phyloP scores from a whole-genome alignment of 768 basidiomycete species.

The Tubosaeta sp. region DNA sequence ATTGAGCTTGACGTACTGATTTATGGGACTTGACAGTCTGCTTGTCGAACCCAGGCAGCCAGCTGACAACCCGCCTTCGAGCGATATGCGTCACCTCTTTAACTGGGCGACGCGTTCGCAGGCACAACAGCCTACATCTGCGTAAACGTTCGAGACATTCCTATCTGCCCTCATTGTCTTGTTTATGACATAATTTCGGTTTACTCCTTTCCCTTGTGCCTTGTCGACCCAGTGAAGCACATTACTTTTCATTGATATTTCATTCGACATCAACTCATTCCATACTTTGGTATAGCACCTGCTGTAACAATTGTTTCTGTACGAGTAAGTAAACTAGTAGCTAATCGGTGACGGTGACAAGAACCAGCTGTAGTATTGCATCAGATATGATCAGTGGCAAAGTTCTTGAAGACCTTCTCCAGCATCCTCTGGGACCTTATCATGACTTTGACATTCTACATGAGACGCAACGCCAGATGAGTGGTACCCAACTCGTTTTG shows the following conservation, averaged over 20 bases:
- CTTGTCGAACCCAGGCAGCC: conserved; percentile 81
- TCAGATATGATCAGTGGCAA: conserved; percentile 16
- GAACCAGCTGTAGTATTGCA: neutral
- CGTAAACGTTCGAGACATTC: conserved; percentile 23
- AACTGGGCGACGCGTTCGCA: conserved; percentile 69
- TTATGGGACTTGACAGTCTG: conserved; percentile 41
- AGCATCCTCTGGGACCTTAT: conserved; percentile 29
- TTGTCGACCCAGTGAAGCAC: conserved; percentile 16
- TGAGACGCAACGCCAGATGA: conserved; percentile 15
- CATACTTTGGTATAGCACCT: conserved; percentile 27
- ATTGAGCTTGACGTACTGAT: neutral
- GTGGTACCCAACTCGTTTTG: conserved; percentile 15
- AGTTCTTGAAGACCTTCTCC: conserved; percentile 22
- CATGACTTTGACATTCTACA: conserved; percentile 23
- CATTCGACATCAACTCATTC: conserved; percentile 24
- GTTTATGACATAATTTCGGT: conserved; percentile 29
- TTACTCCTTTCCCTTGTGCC: conserved; percentile 13
- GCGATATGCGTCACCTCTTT: conserved; percentile 77
- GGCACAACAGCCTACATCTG: conserved; percentile 35
- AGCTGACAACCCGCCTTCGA: conserved; percentile 58
- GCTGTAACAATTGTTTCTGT: conserved; percentile 26
- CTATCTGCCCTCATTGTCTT: conserved; percentile 16
- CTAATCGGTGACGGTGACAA: conserved; percentile 7
- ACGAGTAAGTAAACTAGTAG: conserved; percentile 21
- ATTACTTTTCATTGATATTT: conserved; percentile 19